Conservation (phyloP, 2,329 filamentous ascomycete species). For the Didymella glomerata region DNA sequence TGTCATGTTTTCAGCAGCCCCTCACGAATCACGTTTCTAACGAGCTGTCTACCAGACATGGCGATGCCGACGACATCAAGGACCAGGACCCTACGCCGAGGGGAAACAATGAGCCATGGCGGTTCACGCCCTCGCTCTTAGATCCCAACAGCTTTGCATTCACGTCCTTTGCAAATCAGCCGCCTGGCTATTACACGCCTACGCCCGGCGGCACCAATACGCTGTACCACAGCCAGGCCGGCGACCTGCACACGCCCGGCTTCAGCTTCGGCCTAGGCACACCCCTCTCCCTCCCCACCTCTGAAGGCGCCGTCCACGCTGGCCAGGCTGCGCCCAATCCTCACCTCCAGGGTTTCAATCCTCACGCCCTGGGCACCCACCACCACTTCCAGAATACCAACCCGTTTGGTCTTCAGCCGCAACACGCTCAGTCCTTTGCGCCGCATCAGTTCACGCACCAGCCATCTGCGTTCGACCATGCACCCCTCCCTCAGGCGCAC, state of each 20-base stretch:
- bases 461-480: constrained; percentile 75
- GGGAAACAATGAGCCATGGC: constrained; percentile 81
- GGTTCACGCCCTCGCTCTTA: constrained; percentile 87
- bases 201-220: constrained; percentile 83
- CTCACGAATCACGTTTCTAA: constrained; percentile 20
- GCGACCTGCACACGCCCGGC: constrained; percentile 85
- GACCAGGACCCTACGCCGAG: constrained; percentile 86
- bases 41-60: constrained; percentile 49
- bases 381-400: constrained; percentile 70
- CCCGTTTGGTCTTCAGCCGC: constrained; percentile 68
- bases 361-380: constrained; percentile 49
- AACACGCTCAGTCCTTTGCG: constrained; percentile 66
- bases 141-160: constrained; percentile 87
- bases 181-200: constrained; percentile 85
- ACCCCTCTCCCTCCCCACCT: constrained; percentile 81
- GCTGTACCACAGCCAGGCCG: constrained; percentile 82
- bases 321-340: constrained; percentile 55
- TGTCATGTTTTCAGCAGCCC: not conserved
- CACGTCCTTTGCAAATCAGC: constrained; percentile 78
- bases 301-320: constrained; percentile 70
- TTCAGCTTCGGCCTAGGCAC: constrained; percentile 78
- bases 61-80: constrained; percentile 64
- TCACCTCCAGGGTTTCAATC: constrained; percentile 74
- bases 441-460: constrained; percentile 83
- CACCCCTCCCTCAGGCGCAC: constrained; percentile 70